phyloP scores from a whole-genome alignment of 345 rosid species.

The Rhodamnia rubescens region DNA sequence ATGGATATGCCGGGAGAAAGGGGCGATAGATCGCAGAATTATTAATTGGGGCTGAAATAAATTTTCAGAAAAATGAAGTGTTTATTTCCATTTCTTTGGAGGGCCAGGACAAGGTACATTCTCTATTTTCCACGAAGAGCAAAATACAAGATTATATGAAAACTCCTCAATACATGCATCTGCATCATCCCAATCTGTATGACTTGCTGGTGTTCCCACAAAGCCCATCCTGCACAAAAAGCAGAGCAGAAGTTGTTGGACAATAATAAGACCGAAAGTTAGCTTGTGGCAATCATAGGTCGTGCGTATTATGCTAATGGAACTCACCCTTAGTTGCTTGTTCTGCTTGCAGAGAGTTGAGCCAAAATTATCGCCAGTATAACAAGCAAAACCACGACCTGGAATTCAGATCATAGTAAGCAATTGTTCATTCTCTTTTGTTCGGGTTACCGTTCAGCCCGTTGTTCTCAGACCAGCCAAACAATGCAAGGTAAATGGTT shows the following conservation, averaged over 20 bases:
- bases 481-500: not conserved
- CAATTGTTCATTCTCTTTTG: not conserved
- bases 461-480: not conserved
- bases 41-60: not conserved
- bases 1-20: not conserved
- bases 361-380: not conserved
- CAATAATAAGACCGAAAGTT: not conserved
- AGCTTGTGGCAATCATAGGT: not conserved
- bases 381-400: not conserved
- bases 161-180: not conserved
- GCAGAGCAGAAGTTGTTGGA: not conserved
- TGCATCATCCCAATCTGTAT: not conserved
- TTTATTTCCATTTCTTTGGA: not conserved
- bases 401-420: not conserved
- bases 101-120: not conserved
- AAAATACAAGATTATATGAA: not conserved
- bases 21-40: not conserved
- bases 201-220: not conserved
- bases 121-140: not conserved
- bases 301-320: not conserved
- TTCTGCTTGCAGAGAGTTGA: not conserved
- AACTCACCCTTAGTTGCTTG: not conserved
- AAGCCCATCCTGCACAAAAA: not conserved
- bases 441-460: not conserved
- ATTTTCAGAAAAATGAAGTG: not conserved